Conservation (phyloP, 306 rosid genomes). For the Begonia peltatifolia region DNA sequence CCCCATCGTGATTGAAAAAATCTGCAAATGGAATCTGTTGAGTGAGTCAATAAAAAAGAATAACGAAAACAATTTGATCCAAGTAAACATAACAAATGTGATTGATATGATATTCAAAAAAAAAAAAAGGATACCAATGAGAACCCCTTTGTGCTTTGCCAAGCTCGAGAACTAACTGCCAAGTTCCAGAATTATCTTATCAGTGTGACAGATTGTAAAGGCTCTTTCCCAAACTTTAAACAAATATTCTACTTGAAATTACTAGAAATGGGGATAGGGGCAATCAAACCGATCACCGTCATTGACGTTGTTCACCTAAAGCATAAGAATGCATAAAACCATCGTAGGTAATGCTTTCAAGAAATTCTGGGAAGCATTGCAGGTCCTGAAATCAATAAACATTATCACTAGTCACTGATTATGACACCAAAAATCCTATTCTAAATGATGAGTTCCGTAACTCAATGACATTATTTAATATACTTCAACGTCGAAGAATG, state of each 20-base stretch:
- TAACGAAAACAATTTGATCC: not conserved
- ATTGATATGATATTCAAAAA: not conserved
- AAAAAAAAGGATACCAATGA: slow-evolving; percentile 48
- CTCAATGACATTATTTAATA: not conserved
- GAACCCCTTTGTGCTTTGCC: slow-evolving; percentile 64
- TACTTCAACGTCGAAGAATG: not conserved
- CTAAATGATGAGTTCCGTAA: not conserved
- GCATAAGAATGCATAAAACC: slow-evolving; percentile 63
- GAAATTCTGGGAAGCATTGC: slow-evolving; percentile 14
- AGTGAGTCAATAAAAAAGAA: slow-evolving; percentile 11
- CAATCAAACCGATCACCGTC: not conserved
- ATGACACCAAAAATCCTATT: too few relatives aligned
- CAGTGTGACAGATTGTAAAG: not conserved
- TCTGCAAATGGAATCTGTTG: slow-evolving; percentile 84
- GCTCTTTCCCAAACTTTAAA: too few relatives aligned
- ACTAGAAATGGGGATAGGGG: not conserved
- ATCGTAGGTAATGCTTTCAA: slow-evolving; percentile 24
- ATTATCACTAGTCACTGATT: slow-evolving; percentile 1
- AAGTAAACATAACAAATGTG: slow-evolving; percentile 6
- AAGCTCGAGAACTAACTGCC: slow-evolving; percentile 83
- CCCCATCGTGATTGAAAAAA: slow-evolving; percentile 65
- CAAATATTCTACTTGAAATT: not conserved
- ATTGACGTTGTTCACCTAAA: slow-evolving; percentile 30
- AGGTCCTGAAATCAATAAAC: slow-evolving; percentile 36
- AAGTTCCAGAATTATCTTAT: slow-evolving; percentile 16